Percentiles rank a stretch among this genome's conserved stretches.
phyloP scores from a whole-genome alignment of 148 eudicot species.

The Fallopia convolvulus region DNA sequence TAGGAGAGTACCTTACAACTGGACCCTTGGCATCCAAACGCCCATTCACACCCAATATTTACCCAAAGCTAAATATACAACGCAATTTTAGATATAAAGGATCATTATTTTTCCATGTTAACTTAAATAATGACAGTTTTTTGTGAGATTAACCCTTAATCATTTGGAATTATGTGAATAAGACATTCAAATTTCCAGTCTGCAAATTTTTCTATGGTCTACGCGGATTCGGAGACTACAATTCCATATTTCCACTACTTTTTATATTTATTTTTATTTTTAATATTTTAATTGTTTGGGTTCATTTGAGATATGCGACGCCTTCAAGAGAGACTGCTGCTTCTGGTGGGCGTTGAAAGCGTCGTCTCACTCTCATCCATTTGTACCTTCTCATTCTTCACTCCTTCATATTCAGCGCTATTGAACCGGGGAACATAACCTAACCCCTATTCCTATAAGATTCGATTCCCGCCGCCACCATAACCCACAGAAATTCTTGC shows the following conservation, averaged over 20 bases:
- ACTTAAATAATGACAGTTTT: too few species aligned
- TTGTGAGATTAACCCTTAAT: too few species aligned
- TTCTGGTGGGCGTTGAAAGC: constrained; percentile 1
- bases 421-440: not conserved
- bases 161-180: not conserved
- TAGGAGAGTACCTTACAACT: too few species aligned
- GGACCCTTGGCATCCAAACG: too few species aligned
- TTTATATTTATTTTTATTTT: not conserved
- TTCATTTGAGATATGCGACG: not conserved
- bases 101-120: too few species aligned
- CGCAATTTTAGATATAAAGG: too few species aligned
- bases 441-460: not conserved
- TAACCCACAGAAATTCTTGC: not conserved
- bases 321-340: constrained; percentile 7
- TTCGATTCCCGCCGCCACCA: not conserved
- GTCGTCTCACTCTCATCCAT: not conserved
- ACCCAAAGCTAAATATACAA: too few species aligned
- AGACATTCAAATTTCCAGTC: not conserved
- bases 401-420: not conserved
- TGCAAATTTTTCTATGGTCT: not conserved
- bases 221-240: not conserved
- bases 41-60: too few species aligned
- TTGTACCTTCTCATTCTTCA: not conserved
- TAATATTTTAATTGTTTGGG: not conserved
- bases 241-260: not conserved